Conservation (phyloP, 164 flowering plant species). For the Liquidambar formosana region DNA sequence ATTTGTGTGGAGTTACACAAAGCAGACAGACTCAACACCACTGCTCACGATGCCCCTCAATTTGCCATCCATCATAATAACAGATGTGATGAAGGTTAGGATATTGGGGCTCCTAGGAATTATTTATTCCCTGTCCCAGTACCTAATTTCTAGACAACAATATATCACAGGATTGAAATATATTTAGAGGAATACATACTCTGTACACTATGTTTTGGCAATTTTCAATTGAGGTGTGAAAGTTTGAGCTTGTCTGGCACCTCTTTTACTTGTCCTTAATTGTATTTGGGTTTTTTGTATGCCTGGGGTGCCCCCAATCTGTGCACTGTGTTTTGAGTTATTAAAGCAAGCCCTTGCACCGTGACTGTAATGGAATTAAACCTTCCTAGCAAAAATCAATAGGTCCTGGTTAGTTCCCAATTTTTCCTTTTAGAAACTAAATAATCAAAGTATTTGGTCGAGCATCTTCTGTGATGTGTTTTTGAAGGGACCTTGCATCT, state of each 20-base stretch:
- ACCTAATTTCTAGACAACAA: constrained; percentile 88
- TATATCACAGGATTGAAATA: constrained; percentile 86
- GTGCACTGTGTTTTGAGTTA: not conserved
- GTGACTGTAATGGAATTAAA: not conserved
- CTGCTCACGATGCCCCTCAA: constrained; percentile 84
- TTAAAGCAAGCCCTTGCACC: not conserved
- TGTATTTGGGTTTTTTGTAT: not conserved
- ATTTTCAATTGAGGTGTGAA: constrained; percentile 31
- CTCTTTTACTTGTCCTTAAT: not conserved
- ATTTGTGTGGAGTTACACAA: constrained; percentile 86
- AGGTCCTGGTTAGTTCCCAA: not conserved
- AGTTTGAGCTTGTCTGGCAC: constrained; percentile 14
- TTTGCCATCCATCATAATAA: constrained; percentile 72
- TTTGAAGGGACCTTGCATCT: not conserved
- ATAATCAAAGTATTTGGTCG: not conserved
- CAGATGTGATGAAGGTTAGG: constrained; percentile 78
- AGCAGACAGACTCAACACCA: constrained; percentile 63
- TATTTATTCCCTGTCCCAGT: constrained; percentile 85
- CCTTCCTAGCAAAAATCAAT: not conserved
- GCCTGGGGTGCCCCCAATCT: not conserved
- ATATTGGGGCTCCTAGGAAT: constrained; percentile 86
- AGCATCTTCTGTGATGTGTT: not conserved
- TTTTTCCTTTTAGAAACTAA: not conserved
- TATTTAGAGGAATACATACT: constrained; percentile 53
- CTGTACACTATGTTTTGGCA: constrained; percentile 33